Percentiles rank a stretch among this genome's conserved stretches.
phyloP scores from a whole-genome alignment of 202 grass and related monocot species.

The Panicum virgatum region DNA sequence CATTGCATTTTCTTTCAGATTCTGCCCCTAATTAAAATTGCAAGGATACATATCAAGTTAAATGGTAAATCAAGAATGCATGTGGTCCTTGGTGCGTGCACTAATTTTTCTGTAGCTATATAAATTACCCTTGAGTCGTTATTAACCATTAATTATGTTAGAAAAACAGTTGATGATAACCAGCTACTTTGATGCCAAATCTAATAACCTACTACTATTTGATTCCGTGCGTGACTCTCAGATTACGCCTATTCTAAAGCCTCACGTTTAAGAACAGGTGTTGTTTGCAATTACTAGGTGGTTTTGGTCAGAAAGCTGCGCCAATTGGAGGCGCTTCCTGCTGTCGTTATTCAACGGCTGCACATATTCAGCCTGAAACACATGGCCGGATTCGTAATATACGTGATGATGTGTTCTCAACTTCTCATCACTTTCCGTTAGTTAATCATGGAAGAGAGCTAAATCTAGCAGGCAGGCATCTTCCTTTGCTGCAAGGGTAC shows the following conservation, averaged over 20 bases:
- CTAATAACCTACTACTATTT: not conserved
- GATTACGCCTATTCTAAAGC: not conserved
- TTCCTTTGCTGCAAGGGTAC: too few species aligned
- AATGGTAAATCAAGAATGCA: too few species aligned
- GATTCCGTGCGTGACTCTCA: not conserved
- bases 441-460: conserved; percentile 14
- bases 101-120: too few species aligned
- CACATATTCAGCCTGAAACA: not conserved
- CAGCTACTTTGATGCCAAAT: not conserved
- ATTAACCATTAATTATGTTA: not conserved
- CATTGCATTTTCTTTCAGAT: not conserved
- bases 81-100: too few species aligned
- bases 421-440: not conserved
- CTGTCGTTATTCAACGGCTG: not conserved
- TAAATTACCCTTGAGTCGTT: too few species aligned
- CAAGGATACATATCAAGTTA: not conserved
- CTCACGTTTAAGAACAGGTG: not conserved
- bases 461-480: too few species aligned
- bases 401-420: not conserved
- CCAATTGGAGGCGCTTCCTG: not conserved
- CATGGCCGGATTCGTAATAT: not conserved
- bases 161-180: not conserved
- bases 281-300: not conserved
- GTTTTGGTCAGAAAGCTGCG: not conserved
- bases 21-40: not conserved